Evolutionary conservation across 306 rosid species (phyloP), one percentile per base, ranked within the genome.

Genomic region (Gynostemma pentaphyllum): DNA sequence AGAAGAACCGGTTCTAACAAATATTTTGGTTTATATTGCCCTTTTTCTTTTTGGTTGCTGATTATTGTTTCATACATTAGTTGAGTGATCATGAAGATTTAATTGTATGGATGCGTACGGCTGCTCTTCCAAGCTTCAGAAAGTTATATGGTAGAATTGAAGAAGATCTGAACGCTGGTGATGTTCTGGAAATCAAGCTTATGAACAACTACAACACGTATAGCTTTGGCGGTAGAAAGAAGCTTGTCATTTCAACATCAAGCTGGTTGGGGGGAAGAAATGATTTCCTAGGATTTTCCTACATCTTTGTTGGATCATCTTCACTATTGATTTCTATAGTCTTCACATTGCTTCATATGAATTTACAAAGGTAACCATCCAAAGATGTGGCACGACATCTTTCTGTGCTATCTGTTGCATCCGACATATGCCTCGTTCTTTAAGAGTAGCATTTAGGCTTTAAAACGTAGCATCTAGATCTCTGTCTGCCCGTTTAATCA

Each of bases 21-120:
- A 19, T 8, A 24, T 9, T 40, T 44, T 27, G 41, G 68, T 48
- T 62, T 63, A 7, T 50, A 34, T 19, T 71, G 83, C 55, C 60
- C 14, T 60, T 63, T 37, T 73, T 52, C 48, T 70, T 40, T 51
- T 65, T 66, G 68, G 51, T 41, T 66, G 66, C 18, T 15, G 72
- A 62, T n/a, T 72, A 34, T 59, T 73, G 10, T 68, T 53, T 27
- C 29, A 50, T 73, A 52, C 62, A 56, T 69, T 75, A 88, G 98
- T 86, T 92, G 16, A 81, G 95, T 61, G 87, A 92, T 71, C 98
- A 92, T 77, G 98, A 92, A 82, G 98, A 92, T 81, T 92, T 92
- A 67, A 75, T 92, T 23, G 96, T 92, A 52, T 88, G 98, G 98
- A 92, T 92, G 96, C 87, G 98, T 44, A 88, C 96, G 30, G 96